Evolutionary conservation across 257 asterid genomes (phyloP).

Genomic region (Scutellaria barbata): DNA sequence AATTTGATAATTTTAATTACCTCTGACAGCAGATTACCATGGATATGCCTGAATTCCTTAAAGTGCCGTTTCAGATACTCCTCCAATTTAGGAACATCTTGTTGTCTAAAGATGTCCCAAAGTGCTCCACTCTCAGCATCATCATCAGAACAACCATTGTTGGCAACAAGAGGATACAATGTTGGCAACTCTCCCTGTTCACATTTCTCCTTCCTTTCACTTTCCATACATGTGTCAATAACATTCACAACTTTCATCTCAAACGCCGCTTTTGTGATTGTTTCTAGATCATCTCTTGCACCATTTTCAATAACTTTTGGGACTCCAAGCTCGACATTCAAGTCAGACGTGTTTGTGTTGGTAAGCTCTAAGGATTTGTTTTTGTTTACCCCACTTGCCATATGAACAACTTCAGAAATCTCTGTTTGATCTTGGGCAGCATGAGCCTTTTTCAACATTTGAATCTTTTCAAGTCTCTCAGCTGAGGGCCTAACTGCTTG

Average conservation of each 20-base stretch:
- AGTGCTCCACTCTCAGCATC: slow-evolving; percentile 70
- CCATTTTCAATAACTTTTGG: not conserved
- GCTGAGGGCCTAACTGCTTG: slow-evolving; percentile 39
- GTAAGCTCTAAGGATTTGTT: not conserved
- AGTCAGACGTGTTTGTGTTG: not conserved
- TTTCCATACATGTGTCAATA: too few relatives aligned
- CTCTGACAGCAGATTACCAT: slow-evolving; percentile 53
- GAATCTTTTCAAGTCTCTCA: slow-evolving; percentile 25
- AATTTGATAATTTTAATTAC: slow-evolving; percentile 34
- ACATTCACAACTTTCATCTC: too few relatives aligned
- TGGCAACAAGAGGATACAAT: too few relatives aligned
- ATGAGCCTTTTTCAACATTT: slow-evolving; percentile 45
- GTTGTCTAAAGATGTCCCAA: slow-evolving; percentile 71
- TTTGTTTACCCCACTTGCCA: not conserved
- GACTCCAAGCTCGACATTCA: too few relatives aligned
- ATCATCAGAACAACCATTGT: too few relatives aligned
- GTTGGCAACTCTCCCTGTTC: too few relatives aligned
- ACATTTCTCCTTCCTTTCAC: too few relatives aligned
- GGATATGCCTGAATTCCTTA: slow-evolving; percentile 49
- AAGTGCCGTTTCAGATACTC: slow-evolving; percentile 46
- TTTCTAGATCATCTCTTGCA: not conserved
- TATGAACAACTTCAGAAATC: slow-evolving; percentile 27
- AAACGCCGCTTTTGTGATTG: too few relatives aligned
- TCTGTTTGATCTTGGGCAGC: slow-evolving; percentile 64
- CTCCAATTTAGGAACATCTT: slow-evolving; percentile 67